These are phyloP conservation scores for Tuber brumale DNA, from an alignment of 495 filamentous ascomycete genomes.

Conservation along the genomic window DNA sequence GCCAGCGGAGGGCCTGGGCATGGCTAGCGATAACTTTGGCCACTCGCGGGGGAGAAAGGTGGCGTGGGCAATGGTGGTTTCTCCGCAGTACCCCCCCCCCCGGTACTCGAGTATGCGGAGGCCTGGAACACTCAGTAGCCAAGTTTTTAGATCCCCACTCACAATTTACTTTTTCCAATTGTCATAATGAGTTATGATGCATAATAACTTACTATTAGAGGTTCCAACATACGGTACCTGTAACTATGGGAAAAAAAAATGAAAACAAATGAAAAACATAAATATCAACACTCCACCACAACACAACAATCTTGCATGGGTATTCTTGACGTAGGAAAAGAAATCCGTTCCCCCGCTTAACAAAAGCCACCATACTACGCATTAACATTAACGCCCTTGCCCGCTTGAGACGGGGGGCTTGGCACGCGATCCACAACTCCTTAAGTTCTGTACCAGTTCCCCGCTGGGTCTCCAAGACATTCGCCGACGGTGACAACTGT, in stretches of 20 bases:
- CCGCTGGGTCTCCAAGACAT: constrained; percentile 62
- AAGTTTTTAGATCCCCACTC: not conserved
- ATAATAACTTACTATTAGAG: not conserved
- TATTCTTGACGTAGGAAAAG: not conserved
- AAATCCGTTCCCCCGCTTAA: not conserved
- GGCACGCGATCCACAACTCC: not conserved
- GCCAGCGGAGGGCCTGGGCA: not conserved
- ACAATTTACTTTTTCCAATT: not conserved
- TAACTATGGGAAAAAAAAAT: not conserved
- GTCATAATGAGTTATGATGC: not conserved
- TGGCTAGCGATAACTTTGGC: not conserved
- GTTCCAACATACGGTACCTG: not conserved
- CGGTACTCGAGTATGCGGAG: not conserved
- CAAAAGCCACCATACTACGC: constrained; percentile 15
- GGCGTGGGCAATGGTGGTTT: not conserved
- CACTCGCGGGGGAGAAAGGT: not conserved
- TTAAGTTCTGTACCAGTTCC: constrained; percentile 61
- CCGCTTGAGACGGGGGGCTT: not conserved
- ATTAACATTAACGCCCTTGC: constrained; percentile 12
- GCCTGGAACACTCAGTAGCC: not conserved
- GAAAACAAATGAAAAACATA: not conserved
- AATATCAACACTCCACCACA: not conserved
- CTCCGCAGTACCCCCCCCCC: not conserved
- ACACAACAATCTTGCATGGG: not conserved
- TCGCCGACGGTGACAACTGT: constrained; percentile 65